Percentiles rank a stretch among this genome's conserved stretches.
Conservation (phyloP, 805 yeast genomes). For the Yamadazyma olivae region DNA sequence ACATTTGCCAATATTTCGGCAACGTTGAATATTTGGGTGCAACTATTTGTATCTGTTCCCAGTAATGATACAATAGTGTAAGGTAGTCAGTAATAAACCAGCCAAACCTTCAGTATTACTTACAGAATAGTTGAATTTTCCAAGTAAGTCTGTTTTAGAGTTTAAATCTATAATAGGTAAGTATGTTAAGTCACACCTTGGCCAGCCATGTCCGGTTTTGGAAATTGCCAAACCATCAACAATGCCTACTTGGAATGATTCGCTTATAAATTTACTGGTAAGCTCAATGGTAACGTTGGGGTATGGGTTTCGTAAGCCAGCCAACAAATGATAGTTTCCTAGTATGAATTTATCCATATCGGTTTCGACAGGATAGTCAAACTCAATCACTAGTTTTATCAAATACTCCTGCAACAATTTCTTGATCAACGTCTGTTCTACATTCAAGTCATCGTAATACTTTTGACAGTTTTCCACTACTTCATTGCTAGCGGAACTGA, state of each 20-base stretch:
- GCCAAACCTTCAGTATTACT: constrained; percentile 11
- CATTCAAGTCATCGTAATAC: too few species aligned
- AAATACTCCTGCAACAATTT: constrained; percentile 15
- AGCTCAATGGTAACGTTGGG: constrained; percentile 20
- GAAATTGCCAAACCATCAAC: constrained; percentile 22
- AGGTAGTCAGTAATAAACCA: constrained; percentile 16
- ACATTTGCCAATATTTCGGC: too few species aligned
- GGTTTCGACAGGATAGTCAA: constrained; percentile 8
- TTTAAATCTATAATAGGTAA: constrained; percentile 34
- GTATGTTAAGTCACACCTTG: constrained; percentile 32
- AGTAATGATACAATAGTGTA: constrained; percentile 33
- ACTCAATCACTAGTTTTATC: constrained; percentile 14
- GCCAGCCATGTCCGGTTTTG: constrained; percentile 33
- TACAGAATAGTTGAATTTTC: constrained; percentile 25
- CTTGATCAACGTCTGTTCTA: constrained; percentile 18
- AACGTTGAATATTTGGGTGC: not conserved
- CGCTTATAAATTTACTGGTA: constrained; percentile 29
- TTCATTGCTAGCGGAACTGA: too few species aligned
- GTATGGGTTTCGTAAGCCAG: constrained; percentile 9
- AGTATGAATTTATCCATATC: constrained; percentile 14
- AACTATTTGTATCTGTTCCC: constrained; percentile 25
- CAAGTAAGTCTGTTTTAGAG: constrained; percentile 31
- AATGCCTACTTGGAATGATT: constrained; percentile 25
- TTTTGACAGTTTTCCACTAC: too few species aligned
- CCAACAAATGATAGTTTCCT: constrained; percentile 9